Percentiles rank a stretch among this genome's conserved stretches.
Evolutionary conservation across 2,329 filamentous ascomycete genomes (phyloP).

Genomic region (Akanthomyces dipterigenus): DNA sequence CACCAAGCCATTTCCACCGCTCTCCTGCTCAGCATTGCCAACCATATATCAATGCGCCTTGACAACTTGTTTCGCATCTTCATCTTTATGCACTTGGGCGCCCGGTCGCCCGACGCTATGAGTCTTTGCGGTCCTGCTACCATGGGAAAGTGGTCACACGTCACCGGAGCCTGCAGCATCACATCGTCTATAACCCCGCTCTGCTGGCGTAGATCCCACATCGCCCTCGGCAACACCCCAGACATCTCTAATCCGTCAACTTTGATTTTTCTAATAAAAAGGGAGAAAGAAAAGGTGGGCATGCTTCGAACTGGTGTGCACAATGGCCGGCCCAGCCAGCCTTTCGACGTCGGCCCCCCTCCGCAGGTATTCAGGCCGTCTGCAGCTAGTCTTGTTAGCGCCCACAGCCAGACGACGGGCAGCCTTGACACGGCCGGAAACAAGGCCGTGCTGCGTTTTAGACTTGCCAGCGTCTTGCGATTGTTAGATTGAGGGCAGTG

Average conservation of each 20-base stretch:
- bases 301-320: neutral
- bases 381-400: neutral
- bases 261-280: no score
- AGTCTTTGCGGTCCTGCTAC: neutral
- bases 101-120: neutral
- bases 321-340: neutral
- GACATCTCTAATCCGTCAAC: neutral
- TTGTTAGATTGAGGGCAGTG: neutral
- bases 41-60: neutral
- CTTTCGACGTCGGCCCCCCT: neutral
- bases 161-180: slow-evolving; percentile 1
- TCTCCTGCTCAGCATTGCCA: no score
- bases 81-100: neutral
- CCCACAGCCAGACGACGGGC: no score
- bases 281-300: neutral
- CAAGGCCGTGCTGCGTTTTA: neutral
- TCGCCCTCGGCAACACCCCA: neutral
- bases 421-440: neutral
- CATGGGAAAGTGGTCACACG: neutral
- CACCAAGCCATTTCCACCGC: neutral
- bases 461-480: neutral
- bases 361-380: neutral
- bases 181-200: neutral
- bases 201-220: neutral
- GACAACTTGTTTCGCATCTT: neutral